phyloP scores from a whole-genome alignment of 495 filamentous ascomycete species.

The Neurospora terricola region DNA sequence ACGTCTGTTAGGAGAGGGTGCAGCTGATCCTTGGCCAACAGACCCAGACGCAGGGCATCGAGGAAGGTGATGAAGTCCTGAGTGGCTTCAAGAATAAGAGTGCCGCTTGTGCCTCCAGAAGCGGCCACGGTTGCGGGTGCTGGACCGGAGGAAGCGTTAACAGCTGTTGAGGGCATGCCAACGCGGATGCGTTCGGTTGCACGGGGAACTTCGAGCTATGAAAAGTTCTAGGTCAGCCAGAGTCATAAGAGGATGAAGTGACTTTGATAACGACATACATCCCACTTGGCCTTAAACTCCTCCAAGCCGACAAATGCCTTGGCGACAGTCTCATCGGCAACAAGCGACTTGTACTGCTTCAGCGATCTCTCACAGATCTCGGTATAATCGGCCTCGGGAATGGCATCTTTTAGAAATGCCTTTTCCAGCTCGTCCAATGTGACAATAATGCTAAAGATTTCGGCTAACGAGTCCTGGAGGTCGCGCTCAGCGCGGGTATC shows the following conservation, averaged over 20 bases:
- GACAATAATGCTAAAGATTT: conserved; percentile 95
- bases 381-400: conserved; percentile 84
- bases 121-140: conserved; percentile 35
- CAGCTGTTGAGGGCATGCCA: conserved; percentile 61
- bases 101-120: conserved; percentile 52
- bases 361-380: conserved; percentile 87
- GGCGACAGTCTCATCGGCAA: conserved; percentile 77
- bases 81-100: conserved; percentile 74
- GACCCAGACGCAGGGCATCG: conserved; percentile 80
- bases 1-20: conserved; percentile 90
- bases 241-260: not conserved
- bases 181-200: conserved; percentile 88
- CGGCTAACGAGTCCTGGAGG: conserved; percentile 89
- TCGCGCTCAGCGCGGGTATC: conserved; percentile 79
- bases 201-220: conserved; percentile 83
- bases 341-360: conserved; percentile 92
- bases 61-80: conserved; percentile 98
- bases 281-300: conserved; percentile 88
- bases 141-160: conserved; percentile 40
- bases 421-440: conserved; percentile 94
- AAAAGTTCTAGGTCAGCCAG: not conserved
- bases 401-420: conserved; percentile 92
- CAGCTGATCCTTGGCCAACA: conserved; percentile 87
- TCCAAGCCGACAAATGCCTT: conserved; percentile 79
- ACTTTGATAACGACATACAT: conserved; percentile 44